These are phyloP conservation scores for Closterium sp. DNA, from an alignment of 139 green algal genomes.

Conservation along the genomic window DNA sequence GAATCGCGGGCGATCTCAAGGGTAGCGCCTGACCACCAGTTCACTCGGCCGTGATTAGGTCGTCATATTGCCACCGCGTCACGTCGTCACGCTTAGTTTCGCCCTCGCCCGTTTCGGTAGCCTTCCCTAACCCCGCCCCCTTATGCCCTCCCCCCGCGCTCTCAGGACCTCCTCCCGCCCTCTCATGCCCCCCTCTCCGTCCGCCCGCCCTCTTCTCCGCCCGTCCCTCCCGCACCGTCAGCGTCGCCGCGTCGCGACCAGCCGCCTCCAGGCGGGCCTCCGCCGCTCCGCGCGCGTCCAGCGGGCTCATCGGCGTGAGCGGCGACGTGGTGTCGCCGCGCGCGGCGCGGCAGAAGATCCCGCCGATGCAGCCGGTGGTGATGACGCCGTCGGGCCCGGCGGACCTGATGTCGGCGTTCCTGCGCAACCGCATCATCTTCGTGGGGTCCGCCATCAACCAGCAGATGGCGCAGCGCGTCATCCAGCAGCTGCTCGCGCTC, in stretches of 20 bases:
- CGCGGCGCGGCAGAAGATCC: constrained; percentile 10
- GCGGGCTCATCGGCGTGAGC: neutral
- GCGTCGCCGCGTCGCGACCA: neutral
- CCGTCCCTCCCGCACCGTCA: too few species aligned
- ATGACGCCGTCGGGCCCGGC: constrained; percentile 37
- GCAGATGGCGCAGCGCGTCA: constrained; percentile 77
- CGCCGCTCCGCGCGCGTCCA: neutral
- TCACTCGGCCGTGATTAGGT: neutral
- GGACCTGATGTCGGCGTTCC: constrained; percentile 43
- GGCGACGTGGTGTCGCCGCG: constrained; percentile 6
- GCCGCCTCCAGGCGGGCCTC: neutral
- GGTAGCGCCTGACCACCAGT: too few species aligned
- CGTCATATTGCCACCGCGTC: neutral
- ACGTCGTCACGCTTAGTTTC: too few species aligned
- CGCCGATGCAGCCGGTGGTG: constrained; percentile 24
- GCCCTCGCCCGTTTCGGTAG: too few species aligned
- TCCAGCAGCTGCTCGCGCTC: constrained; percentile 83
- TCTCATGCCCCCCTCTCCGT: too few species aligned
- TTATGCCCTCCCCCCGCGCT: too few species aligned
- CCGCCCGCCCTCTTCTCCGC: too few species aligned
- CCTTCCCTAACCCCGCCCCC: too few species aligned
- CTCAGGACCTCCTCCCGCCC: too few species aligned
- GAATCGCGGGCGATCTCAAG: neutral
- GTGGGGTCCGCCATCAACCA: constrained; percentile 69
- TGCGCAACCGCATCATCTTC: constrained; percentile 49